Evolutionary conservation across 108 stramenopile genomes (phyloP).

Genomic region (Licmophora abbreviata): DNA sequence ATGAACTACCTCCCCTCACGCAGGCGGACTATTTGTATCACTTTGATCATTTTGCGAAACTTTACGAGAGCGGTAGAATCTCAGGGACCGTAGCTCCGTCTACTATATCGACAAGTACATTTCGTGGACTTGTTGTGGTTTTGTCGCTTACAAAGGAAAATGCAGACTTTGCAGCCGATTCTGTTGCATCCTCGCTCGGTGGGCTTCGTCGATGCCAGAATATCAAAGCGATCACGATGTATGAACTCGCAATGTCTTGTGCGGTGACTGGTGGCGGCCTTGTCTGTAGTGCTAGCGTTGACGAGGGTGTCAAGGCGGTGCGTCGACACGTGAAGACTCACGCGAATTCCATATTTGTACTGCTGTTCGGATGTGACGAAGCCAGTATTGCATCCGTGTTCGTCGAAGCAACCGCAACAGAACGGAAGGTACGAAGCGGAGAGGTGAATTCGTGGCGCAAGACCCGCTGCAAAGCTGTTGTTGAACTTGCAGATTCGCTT

Average conservation of each 20-base stretch:
- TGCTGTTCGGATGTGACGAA: constrained; percentile 27
- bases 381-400: constrained; percentile 15
- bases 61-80: constrained; percentile 29
- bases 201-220: constrained; percentile 6
- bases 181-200: constrained; percentile 23
- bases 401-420: not conserved
- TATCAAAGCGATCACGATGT: constrained; percentile 5
- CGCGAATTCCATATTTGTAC: constrained; percentile 18
- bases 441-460: constrained; percentile 26
- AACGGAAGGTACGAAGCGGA: not conserved
- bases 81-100: not conserved
- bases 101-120: constrained; percentile 2
- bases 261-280: constrained; percentile 8
- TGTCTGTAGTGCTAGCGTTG: constrained; percentile 15
- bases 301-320: constrained; percentile 1
- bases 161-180: constrained; percentile 19
- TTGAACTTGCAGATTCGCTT: no score
- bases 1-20: constrained; percentile 26
- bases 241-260: constrained; percentile 9
- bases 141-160: constrained; percentile 24
- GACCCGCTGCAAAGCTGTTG: constrained; percentile 1
- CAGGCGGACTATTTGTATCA: constrained; percentile 38
- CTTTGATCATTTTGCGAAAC: constrained; percentile 32
- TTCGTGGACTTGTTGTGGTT: constrained; percentile 33
- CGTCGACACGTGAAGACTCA: constrained; percentile 9